phyloP scores from a whole-genome alignment of 2,329 filamentous ascomycete species.

The Coniochaeta sp. region DNA sequence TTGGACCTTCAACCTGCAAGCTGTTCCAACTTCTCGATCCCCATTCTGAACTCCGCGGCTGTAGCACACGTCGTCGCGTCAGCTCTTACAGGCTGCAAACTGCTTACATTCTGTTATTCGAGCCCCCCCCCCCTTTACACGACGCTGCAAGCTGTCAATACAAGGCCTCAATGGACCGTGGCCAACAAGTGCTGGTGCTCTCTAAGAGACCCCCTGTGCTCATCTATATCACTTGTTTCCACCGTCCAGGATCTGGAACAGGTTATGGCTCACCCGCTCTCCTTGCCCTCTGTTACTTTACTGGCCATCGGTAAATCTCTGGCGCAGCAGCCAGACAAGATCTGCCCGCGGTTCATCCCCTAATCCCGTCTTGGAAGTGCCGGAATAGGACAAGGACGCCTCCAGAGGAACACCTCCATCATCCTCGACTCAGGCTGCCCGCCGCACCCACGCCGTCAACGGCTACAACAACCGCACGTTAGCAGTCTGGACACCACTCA shows the following conservation, averaged over 20 bases:
- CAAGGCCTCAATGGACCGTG: not conserved
- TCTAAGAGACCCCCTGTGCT: not conserved
- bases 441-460: slow-evolving; percentile 33
- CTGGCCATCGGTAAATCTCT: not conserved
- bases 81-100: too few relatives aligned
- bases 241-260: not conserved
- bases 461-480: slow-evolving; percentile 25
- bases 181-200: not conserved
- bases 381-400: slow-evolving; percentile 41
- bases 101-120: too few relatives aligned
- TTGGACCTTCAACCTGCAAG: too few relatives aligned
- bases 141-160: too few relatives aligned
- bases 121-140: too few relatives aligned
- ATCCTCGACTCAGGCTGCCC: slow-evolving; percentile 40
- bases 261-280: slow-evolving; percentile 3
- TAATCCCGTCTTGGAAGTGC: slow-evolving; percentile 41
- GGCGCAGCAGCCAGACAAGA: slow-evolving; percentile 12
- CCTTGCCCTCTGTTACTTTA: slow-evolving; percentile 4
- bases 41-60: too few relatives aligned
- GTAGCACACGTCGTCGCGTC: too few relatives aligned
- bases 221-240: not conserved
- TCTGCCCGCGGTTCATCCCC: slow-evolving; percentile 36
- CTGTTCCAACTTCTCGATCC: too few relatives aligned
- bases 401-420: slow-evolving; percentile 35
- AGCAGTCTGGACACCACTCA: slow-evolving; percentile 29